Percentiles rank a stretch among this genome's conserved stretches.
Evolutionary conservation across 805 yeast species (phyloP).

Genomic region (Cyberlindnera mississippiensis): DNA sequence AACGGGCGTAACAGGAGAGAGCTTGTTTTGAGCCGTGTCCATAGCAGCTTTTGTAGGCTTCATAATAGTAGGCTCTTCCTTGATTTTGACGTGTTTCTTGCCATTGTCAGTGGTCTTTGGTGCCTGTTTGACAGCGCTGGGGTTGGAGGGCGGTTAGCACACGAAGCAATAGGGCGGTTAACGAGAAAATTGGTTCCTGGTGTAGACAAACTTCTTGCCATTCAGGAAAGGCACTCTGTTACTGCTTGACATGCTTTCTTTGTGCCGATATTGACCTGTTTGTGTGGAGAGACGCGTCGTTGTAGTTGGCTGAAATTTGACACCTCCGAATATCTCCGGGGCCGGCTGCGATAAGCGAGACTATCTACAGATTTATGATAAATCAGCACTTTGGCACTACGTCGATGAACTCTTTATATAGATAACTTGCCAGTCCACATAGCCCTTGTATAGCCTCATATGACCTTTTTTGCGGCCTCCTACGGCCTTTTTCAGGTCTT

Average conservation of each 20-base stretch:
- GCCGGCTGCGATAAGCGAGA: not conserved
- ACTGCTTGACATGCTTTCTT: not conserved
- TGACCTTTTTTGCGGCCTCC: too few relatives aligned
- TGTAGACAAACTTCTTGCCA: not conserved
- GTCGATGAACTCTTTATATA: too few relatives aligned
- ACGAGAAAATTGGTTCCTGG: not conserved
- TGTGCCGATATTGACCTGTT: too few relatives aligned
- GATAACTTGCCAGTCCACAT: too few relatives aligned
- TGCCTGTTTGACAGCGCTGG: not conserved
- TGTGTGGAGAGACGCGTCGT: too few relatives aligned
- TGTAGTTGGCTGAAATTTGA: not conserved
- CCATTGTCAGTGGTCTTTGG: not conserved
- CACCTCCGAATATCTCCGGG: not conserved
- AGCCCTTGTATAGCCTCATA: too few relatives aligned
- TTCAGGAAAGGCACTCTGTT: not conserved
- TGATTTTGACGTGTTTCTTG: conserved; percentile 21
- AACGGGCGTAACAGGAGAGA: conserved; percentile 18
- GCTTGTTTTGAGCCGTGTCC: not conserved
- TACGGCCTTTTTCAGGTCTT: too few relatives aligned
- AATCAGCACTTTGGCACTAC: too few relatives aligned
- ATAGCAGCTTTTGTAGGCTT: conserved; percentile 9
- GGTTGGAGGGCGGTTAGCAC: not conserved
- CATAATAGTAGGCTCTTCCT: conserved; percentile 13
- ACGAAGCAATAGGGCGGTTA: not conserved
- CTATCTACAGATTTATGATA: too few relatives aligned